Evolutionary conservation across 2,329 filamentous ascomycete genomes (phyloP).

Genomic region (Cephalotrichum gorgonifer): DNA sequence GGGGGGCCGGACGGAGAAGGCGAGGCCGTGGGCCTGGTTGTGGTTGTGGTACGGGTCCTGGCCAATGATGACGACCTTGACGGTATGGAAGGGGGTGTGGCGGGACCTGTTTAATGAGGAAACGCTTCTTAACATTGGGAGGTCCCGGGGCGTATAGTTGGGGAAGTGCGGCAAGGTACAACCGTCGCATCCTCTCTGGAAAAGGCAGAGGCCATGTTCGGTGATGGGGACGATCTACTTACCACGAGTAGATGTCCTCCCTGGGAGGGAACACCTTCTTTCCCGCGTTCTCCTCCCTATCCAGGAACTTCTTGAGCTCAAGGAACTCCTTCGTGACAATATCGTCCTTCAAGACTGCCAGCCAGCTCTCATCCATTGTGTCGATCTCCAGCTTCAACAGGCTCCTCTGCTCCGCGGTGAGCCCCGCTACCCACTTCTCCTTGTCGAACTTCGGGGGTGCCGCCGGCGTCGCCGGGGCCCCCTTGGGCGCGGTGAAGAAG

Average conservation of each 20-base stretch:
- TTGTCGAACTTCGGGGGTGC: conserved; percentile 64
- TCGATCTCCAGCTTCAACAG: conserved; percentile 84
- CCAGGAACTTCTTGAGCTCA: conserved; percentile 77
- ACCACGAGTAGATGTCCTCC: conserved; percentile 94
- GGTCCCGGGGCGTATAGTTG: not conserved
- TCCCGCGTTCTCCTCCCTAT: conserved; percentile 61
- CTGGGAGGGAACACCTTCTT: conserved; percentile 80
- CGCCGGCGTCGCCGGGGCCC: conserved; percentile 18
- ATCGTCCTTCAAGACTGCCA: conserved; percentile 81
- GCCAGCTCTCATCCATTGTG: conserved; percentile 84
- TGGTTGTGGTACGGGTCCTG: conserved; percentile 96
- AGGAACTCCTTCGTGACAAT: conserved; percentile 71
- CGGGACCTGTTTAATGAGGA: conserved; percentile 61
- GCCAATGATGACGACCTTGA: conserved; percentile 88
- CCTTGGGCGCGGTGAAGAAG: conserved; percentile 71
- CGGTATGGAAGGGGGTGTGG: conserved; percentile 76
- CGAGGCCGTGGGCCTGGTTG: conserved; percentile 92
- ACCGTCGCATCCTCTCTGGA: too few species aligned
- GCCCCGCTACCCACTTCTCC: conserved; percentile 71
- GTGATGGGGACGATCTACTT: conserved; percentile 11
- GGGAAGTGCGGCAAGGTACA: not conserved
- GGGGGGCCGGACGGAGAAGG: conserved; percentile 87
- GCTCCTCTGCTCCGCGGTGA: conserved; percentile 72
- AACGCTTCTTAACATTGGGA: conserved; percentile 10
- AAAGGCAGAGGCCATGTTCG: too few species aligned